Percentiles rank a stretch among this genome's conserved stretches.
Conservation (phyloP, 1,284 basidiomycete species). For the Cerioporus squamosus region DNA sequence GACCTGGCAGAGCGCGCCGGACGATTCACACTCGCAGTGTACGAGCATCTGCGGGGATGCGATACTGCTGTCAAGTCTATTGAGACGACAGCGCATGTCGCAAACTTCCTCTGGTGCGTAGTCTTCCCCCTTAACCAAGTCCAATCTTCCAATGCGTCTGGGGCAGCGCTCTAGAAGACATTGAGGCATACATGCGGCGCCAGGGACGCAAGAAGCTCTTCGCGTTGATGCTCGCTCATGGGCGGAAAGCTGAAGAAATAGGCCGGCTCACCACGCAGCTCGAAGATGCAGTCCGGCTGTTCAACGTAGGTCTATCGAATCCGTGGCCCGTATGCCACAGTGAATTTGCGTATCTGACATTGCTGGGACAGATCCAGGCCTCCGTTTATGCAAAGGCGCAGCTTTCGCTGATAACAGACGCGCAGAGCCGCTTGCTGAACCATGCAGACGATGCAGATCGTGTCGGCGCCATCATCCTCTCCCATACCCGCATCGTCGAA, state of each 20-base stretch:
- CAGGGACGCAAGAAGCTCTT: not conserved
- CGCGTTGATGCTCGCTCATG: not conserved
- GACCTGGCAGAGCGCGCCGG: not conserved
- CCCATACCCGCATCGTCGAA: not conserved
- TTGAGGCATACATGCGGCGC: not conserved
- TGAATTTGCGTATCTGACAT: no score
- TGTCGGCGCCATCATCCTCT: not conserved
- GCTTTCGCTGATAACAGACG: not conserved
- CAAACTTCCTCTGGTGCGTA: not conserved
- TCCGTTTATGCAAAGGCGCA: not conserved
- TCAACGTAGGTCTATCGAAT: not conserved
- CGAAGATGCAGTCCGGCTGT: constrained; percentile 1
- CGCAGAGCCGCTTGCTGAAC: not conserved
- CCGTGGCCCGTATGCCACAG: no score
- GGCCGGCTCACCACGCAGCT: not conserved
- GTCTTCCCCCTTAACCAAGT: not conserved
- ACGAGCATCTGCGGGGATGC: not conserved
- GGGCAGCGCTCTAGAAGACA: not conserved
- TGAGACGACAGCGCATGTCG: not conserved
- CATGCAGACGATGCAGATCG: not conserved
- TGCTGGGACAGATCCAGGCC: not conserved
- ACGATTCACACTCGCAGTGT: not conserved
- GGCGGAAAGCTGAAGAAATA: not conserved
- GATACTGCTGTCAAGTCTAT: not conserved
- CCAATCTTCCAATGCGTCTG: no score